Evolutionary conservation across 2,329 filamentous ascomycete genomes (phyloP).

Genomic region (Geosmithia morbida): DNA sequence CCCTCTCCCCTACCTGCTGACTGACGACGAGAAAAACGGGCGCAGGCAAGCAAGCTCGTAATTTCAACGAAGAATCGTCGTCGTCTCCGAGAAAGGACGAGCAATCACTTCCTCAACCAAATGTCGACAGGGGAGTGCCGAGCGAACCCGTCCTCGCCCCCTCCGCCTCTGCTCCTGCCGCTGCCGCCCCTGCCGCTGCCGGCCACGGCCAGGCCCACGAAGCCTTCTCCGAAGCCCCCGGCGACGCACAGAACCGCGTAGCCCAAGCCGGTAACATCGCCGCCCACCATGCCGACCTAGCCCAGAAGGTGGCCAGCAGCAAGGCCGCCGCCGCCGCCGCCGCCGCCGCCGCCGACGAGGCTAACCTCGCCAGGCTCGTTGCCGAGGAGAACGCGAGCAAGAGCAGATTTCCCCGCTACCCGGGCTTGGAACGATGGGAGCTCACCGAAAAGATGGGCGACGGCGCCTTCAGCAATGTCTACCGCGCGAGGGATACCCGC

Average conservation of each 20-base stretch:
- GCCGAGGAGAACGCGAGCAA: constrained; percentile 82
- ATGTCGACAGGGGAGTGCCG: constrained; percentile 33
- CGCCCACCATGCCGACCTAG: constrained; percentile 45
- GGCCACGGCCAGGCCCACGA: constrained; percentile 31
- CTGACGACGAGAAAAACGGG: neutral
- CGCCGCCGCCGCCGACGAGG: constrained; percentile 34
- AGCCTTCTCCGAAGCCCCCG: constrained; percentile 48
- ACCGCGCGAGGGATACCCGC: constrained; percentile 65
- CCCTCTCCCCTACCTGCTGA: neutral
- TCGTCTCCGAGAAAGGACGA: constrained; percentile 34
- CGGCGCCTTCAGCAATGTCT: constrained; percentile 97
- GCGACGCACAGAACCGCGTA: constrained; percentile 48
- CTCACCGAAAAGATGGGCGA: constrained; percentile 96
- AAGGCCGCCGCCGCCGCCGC: constrained; percentile 10
- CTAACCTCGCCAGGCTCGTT: constrained; percentile 71
- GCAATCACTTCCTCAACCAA: constrained; percentile 24
- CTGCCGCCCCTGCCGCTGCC: constrained; percentile 13
- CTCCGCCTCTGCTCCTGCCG: constrained; percentile 9
- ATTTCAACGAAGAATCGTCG: constrained; percentile 28
- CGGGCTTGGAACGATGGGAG: constrained; percentile 49
- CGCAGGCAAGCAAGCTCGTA: constrained; percentile 74
- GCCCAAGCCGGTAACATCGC: constrained; percentile 54
- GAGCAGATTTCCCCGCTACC: constrained; percentile 61
- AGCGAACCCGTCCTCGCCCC: constrained; percentile 27
- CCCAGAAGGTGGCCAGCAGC: constrained; percentile 33